Conservation (phyloP, 768 basidiomycete genomes). For the Mycena haematopus region DNA sequence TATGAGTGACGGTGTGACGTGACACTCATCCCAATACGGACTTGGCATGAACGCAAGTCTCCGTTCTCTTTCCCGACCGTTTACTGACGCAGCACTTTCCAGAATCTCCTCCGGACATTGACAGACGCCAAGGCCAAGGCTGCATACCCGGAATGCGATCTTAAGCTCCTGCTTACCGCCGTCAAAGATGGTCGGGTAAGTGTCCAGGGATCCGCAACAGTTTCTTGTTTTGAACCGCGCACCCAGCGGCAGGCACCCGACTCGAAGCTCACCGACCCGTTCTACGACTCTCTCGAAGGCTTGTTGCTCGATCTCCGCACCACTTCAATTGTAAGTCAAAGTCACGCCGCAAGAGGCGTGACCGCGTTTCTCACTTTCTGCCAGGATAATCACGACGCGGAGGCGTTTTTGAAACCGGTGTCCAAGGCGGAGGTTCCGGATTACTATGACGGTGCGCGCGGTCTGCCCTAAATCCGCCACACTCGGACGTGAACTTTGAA, state of each 20-base stretch:
- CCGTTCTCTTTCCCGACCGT: conserved; percentile 8
- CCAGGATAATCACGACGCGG: conserved; percentile 87
- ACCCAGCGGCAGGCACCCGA: conserved; percentile 57
- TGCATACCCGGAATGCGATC: conserved; percentile 67
- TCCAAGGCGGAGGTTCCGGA: conserved; percentile 89
- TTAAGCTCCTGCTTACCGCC: conserved; percentile 80
- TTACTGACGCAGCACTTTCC: conserved; percentile 3
- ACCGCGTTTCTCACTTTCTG: conserved; percentile 35
- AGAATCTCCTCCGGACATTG: conserved; percentile 92
- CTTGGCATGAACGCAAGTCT: conserved; percentile 50
- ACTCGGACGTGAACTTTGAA: conserved; percentile 5
- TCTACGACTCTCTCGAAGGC: conserved; percentile 93
- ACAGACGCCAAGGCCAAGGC: conserved; percentile 77
- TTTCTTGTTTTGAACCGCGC: conserved; percentile 34
- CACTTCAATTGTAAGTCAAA: conserved; percentile 64
- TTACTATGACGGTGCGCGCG: conserved; percentile 83
- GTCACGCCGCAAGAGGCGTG: conserved; percentile 28
- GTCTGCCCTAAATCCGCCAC: conserved; percentile 16
- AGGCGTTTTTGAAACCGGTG: conserved; percentile 93
- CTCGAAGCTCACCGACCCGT: conserved; percentile 80
- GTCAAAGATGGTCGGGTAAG: conserved; percentile 91
- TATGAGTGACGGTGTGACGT: not conserved
- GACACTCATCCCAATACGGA: not conserved
- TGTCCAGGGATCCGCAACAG: conserved; percentile 31
- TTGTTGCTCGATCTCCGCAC: conserved; percentile 85